Conservation (phyloP, 2,329 filamentous ascomycete genomes). For the Fusarium sp. region DNA sequence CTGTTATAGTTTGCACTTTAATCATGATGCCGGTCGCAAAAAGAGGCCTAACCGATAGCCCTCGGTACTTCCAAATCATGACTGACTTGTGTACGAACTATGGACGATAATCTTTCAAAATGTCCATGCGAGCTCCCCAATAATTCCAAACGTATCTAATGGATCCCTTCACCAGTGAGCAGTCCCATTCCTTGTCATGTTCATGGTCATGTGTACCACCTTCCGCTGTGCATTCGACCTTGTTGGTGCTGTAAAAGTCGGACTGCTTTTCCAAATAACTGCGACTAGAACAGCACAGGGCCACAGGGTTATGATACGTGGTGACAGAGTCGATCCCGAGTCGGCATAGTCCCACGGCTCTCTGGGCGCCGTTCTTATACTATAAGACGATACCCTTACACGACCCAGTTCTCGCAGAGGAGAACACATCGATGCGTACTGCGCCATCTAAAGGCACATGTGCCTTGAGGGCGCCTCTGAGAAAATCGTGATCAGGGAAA, state of each 20-base stretch:
- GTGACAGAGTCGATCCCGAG: not conserved
- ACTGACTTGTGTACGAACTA: not conserved
- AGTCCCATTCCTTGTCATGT: not conserved
- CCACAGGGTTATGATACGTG: not conserved
- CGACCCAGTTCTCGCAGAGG: not conserved
- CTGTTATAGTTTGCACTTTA: too few relatives aligned
- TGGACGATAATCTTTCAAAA: not conserved
- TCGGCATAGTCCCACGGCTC: not conserved
- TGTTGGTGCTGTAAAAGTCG: too few relatives aligned
- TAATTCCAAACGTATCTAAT: not conserved
- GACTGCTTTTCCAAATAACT: too few relatives aligned
- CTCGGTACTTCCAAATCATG: too few relatives aligned
- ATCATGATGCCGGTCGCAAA: too few relatives aligned
- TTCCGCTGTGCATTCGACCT: too few relatives aligned
- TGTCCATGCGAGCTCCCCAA: not conserved
- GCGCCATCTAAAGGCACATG: not conserved
- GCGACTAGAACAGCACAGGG: not conserved
- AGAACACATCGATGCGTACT: not conserved
- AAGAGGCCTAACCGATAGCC: too few relatives aligned
- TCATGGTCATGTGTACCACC: not conserved
- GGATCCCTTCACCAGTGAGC: not conserved
- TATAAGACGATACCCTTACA: not conserved
- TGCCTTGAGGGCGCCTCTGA: not conserved
- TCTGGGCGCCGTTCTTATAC: not conserved
- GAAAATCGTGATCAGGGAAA: too few relatives aligned